Conservation (phyloP, 2,329 filamentous ascomycete genomes). For the Cadophora sp. region DNA sequence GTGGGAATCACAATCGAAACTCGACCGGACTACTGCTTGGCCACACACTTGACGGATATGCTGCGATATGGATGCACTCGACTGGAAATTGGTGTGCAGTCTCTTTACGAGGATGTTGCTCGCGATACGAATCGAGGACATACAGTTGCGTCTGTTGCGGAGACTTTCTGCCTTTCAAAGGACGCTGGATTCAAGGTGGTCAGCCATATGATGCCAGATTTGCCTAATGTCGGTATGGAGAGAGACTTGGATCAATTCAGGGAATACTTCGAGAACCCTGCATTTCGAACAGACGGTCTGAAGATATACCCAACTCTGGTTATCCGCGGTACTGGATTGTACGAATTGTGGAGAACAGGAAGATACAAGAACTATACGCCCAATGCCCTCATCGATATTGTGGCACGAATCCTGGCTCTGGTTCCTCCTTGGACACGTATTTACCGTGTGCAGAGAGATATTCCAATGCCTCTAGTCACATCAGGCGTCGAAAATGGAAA, state of each 20-base stretch:
- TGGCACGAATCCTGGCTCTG: slow-evolving; percentile 93
- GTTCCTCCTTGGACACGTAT: slow-evolving; percentile 98
- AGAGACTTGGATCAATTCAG: slow-evolving; percentile 95
- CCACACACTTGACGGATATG: slow-evolving; percentile 96
- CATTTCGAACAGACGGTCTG: slow-evolving; percentile 92
- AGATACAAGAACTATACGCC: slow-evolving; percentile 99
- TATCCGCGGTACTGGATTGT: slow-evolving; percentile 93
- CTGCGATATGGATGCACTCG: slow-evolving; percentile 96
- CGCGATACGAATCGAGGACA: slow-evolving; percentile 96
- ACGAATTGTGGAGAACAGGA: slow-evolving; percentile 96
- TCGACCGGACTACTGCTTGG: slow-evolving; percentile 93
- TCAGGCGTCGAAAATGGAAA: slow-evolving; percentile 99
- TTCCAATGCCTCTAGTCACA: slow-evolving; percentile 99
- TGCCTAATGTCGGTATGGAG: slow-evolving; percentile 98
- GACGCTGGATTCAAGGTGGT: slow-evolving; percentile 99
- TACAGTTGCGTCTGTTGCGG: slow-evolving; percentile 91
- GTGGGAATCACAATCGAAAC: slow-evolving; percentile 99
- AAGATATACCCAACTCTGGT: slow-evolving; percentile 99
- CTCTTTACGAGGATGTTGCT: slow-evolving; percentile 97
- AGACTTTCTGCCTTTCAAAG: slow-evolving; percentile 97
- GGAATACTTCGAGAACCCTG: slow-evolving; percentile 97
- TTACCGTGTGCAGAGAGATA: slow-evolving; percentile 97
- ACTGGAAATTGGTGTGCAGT: slow-evolving; percentile 94
- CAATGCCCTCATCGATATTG: slow-evolving; percentile 93
- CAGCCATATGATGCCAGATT: slow-evolving; percentile 99